phyloP scores from a whole-genome alignment of 2,329 filamentous ascomycete genomes.

The Fusarium newnesense region DNA sequence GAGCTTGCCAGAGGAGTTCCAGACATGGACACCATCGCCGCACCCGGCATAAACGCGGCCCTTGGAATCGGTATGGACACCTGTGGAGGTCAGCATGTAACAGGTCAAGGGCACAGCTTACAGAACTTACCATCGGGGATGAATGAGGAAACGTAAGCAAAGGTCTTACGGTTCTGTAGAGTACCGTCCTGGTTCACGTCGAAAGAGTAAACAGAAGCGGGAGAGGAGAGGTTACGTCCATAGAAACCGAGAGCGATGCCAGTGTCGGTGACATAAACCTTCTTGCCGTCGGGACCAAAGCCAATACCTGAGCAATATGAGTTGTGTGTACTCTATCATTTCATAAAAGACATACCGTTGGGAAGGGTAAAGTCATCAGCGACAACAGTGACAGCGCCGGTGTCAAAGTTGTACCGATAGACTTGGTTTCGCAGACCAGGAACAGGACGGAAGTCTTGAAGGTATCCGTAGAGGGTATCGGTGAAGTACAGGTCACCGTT shows the following conservation, averaged over 20 bases:
- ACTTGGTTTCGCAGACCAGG: constrained; percentile 67
- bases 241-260: constrained; percentile 56
- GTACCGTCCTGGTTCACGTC: constrained; percentile 58
- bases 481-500: constrained; percentile 71
- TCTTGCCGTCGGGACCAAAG: constrained; percentile 64
- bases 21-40: constrained; percentile 62
- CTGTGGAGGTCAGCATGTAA: constrained; percentile 45
- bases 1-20: constrained; percentile 56
- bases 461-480: constrained; percentile 67
- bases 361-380: constrained; percentile 67
- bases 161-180: constrained; percentile 60
- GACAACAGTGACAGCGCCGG: constrained; percentile 62
- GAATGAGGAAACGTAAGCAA: constrained; percentile 64
- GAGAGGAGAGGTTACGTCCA: constrained; percentile 54
- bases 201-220: constrained; percentile 60
- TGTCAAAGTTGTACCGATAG: constrained; percentile 64
- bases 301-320: constrained; percentile 53
- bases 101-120: constrained; percentile 12
- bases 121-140: constrained; percentile 65
- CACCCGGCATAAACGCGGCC: constrained; percentile 66
- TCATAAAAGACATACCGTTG: constrained; percentile 54
- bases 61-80: constrained; percentile 63
- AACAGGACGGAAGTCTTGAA: constrained; percentile 66
- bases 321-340: fast-evolving
- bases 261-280: constrained; percentile 67